Evolutionary conservation across 495 filamentous ascomycete genomes (phyloP).

Genomic region (Aspergillus olivimuriae): DNA sequence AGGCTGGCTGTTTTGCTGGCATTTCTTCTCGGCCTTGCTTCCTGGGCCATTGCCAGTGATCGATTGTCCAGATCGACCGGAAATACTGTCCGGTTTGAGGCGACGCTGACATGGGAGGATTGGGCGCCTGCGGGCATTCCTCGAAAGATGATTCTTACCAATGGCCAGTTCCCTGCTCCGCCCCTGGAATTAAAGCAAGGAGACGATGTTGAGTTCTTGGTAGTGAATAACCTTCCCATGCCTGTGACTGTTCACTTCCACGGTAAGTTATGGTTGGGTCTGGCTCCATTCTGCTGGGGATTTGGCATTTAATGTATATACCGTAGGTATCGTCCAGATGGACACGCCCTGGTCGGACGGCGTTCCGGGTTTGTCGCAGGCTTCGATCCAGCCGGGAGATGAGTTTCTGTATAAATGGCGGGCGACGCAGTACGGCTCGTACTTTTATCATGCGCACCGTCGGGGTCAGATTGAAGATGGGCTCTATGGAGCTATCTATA

Average conservation of each 20-base stretch:
- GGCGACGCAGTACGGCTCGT: slow-evolving; percentile 45
- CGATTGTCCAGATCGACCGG: background rate
- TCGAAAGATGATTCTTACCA: slow-evolving; percentile 46
- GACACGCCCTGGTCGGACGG: slow-evolving; percentile 46
- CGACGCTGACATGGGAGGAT: slow-evolving; percentile 15
- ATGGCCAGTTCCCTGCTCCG: slow-evolving; percentile 52
- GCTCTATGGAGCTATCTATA: slow-evolving; percentile 21
- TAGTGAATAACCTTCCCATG: slow-evolving; percentile 46
- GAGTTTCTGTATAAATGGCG: slow-evolving; percentile 44
- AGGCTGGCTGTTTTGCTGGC: slow-evolving; percentile 3
- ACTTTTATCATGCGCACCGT: slow-evolving; percentile 49
- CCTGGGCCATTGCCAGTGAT: slow-evolving; percentile 2
- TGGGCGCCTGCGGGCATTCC: slow-evolving; percentile 10
- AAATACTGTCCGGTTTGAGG: slow-evolving; percentile 12
- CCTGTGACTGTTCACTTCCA: slow-evolving; percentile 45
- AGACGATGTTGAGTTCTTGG: slow-evolving; percentile 50
- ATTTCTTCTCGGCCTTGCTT: slow-evolving; percentile 6
- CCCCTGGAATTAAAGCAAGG: slow-evolving; percentile 47
- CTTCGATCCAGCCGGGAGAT: slow-evolving; percentile 37
- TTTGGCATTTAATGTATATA: background rate
- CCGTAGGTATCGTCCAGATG: slow-evolving; percentile 12
- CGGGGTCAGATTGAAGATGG: slow-evolving; percentile 46
- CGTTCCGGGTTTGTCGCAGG: slow-evolving; percentile 44
- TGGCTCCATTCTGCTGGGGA: background rate
- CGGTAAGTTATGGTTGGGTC: slow-evolving; percentile 22